Base-by-base conservation (phyloP, 805 yeast species). In the Teunomyces atbi region DNA sequence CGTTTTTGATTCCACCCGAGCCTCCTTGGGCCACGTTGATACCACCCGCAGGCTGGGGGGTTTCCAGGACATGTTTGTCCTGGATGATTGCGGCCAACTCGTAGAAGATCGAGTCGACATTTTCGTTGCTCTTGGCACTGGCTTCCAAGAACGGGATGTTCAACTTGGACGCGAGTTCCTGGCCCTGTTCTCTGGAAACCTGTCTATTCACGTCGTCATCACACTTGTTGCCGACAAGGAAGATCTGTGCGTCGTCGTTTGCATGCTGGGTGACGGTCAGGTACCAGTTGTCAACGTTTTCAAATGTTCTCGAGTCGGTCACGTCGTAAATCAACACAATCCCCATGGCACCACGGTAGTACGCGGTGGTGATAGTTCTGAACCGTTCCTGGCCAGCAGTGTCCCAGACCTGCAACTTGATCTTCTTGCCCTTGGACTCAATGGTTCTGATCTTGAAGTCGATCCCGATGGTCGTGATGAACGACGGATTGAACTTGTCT, bases 351-450 rank as follows among this genome's bases (percentile, higher is more conserved):
- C 95, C 95, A 67, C 95, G 81, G 69, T 87, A 87, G 68, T 87
- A 87, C 1, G 95, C 92, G n/a, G 94, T 86, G 41, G 94, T 91
- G 71, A 90, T 90, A 35, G 96, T 89, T 71, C 96, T 81, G 73
- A 90, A 90, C 61, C 97, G 78, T 66, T 90, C 97, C 71, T 90
- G 97, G n/a, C 97, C 97, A 1, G 97, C 97, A 34, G 97, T 90
- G 65, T 90, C 97, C 97, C 97, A 86, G 37, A 92, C 87, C 68
- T 94, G 99, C 64, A 92, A 79, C 72, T 94, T 94, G 69, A 94
- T 87, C 54, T 86, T 86, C 69, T 88, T 87, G 45, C 96, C 97
- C 53, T 92, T 92, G 54, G 91, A 79, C 58, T 92, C 97, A 56
- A 91, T 88, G 23, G 97, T 91, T 71, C 97, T 86, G 65, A 94